Conservation (phyloP, 2,329 filamentous ascomycete species). For the Nemania serpens region DNA sequence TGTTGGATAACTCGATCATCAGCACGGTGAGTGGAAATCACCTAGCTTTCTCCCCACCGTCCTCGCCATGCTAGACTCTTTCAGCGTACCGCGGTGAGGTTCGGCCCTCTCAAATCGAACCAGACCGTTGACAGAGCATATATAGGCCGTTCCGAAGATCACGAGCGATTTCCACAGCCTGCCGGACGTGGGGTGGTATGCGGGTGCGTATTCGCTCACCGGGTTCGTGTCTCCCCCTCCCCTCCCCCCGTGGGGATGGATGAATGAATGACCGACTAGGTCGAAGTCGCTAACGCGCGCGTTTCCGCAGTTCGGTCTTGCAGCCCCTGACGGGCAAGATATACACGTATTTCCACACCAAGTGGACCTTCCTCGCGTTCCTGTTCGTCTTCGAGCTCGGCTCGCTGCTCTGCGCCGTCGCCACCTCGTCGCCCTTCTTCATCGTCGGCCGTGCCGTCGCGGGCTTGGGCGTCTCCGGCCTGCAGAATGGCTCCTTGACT, state of each 20-base stretch:
- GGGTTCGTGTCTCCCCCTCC: slow-evolving; percentile 39
- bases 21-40: slow-evolving; percentile 48
- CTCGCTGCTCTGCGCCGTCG: slow-evolving; percentile 57
- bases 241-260: neutral
- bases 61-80: neutral
- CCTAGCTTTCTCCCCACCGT: neutral
- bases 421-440: slow-evolving; percentile 54
- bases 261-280: neutral
- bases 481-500: slow-evolving; percentile 57
- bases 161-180: slow-evolving; percentile 56
- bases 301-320: slow-evolving; percentile 43
- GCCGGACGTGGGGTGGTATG: slow-evolving; percentile 61
- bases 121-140: slow-evolving; percentile 1
- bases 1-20: slow-evolving; percentile 59
- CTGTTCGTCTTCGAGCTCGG: slow-evolving; percentile 60
- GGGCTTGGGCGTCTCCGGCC: slow-evolving; percentile 56
- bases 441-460: slow-evolving; percentile 61
- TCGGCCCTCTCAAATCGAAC: neutral
- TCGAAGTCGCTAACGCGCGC: slow-evolving; percentile 6
- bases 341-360: slow-evolving; percentile 48
- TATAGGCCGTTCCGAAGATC: slow-evolving; percentile 53
- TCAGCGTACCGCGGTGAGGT: no score
- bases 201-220: slow-evolving; percentile 53
- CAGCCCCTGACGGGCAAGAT: slow-evolving; percentile 58
- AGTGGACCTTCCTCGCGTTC: slow-evolving; percentile 48